Evolutionary conservation across 2,329 filamentous ascomycete species (phyloP).

Genomic region (Cladorrhinum sp.): DNA sequence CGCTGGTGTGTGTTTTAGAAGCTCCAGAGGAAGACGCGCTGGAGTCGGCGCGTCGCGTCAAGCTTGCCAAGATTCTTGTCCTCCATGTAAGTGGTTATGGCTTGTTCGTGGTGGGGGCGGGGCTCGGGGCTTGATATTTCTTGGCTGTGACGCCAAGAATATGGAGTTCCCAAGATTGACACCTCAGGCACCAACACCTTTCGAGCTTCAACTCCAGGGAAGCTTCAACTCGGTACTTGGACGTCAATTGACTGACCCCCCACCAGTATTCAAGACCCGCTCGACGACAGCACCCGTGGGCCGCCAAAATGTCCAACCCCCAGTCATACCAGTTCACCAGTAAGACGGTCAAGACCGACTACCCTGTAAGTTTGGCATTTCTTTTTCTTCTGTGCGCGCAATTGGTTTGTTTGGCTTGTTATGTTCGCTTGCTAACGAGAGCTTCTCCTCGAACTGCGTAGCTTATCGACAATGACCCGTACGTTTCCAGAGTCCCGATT

Average conservation of each 20-base stretch:
- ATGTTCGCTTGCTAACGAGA: constrained; percentile 14
- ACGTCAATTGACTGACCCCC: constrained; percentile 16
- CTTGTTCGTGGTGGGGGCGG: background rate
- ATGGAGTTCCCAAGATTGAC: background rate
- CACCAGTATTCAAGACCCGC: constrained; percentile 13
- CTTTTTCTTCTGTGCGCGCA: background rate
- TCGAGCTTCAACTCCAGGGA: constrained; percentile 19
- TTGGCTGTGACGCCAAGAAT: constrained; percentile 5
- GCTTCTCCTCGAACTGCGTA: constrained; percentile 42
- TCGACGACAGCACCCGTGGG: constrained; percentile 28
- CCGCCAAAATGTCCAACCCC: constrained; percentile 40
- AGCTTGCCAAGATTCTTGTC: background rate
- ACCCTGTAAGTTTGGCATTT: constrained; percentile 63
- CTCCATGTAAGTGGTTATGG: constrained; percentile 18
- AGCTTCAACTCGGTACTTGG: constrained; percentile 20
- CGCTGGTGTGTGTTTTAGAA: constrained; percentile 40
- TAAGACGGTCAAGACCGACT: constrained; percentile 78
- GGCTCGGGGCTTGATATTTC: constrained; percentile 6
- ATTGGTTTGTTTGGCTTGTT: background rate
- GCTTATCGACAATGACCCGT: constrained; percentile 99
- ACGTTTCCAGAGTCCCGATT: constrained; percentile 41
- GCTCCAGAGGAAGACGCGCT: constrained; percentile 10
- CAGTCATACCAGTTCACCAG: constrained; percentile 60
- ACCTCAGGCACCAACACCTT: constrained; percentile 23
- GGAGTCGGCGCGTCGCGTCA: constrained; percentile 15